phyloP scores from a whole-genome alignment of 257 asterid species.

The Nemophila menziesii region DNA sequence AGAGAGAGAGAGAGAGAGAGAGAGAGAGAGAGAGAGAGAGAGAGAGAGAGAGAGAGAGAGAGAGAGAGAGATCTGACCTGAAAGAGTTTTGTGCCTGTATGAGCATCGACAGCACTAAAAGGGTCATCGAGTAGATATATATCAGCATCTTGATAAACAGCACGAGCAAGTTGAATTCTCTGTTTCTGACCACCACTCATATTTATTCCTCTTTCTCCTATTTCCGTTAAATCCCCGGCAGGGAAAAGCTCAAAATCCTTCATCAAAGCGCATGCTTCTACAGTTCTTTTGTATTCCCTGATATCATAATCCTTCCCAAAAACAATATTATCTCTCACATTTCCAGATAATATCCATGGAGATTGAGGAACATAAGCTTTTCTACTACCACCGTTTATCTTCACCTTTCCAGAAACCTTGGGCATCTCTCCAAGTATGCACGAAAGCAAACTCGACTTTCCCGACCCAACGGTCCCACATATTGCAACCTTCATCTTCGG shows the following conservation, averaged over 20 bases:
- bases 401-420: slow-evolving; percentile 51
- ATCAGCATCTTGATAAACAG: slow-evolving; percentile 71
- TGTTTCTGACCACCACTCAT: slow-evolving; percentile 92
- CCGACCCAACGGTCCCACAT: slow-evolving; percentile 93
- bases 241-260: slow-evolving; percentile 72
- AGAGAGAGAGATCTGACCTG: slow-evolving; percentile 32
- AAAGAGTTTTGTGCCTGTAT: slow-evolving; percentile 77
- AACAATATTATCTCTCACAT: slow-evolving; percentile 65
- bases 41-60: too few species aligned
- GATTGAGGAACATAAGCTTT: slow-evolving; percentile 84
- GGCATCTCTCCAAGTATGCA: slow-evolving; percentile 72
- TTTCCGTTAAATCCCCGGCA: slow-evolving; percentile 72
- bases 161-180: slow-evolving; percentile 85
- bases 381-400: slow-evolving; percentile 43
- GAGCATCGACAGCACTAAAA: slow-evolving; percentile 92
- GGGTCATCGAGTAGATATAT: slow-evolving; percentile 85
- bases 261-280: slow-evolving; percentile 67
- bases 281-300: slow-evolving; percentile 42
- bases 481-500: slow-evolving; percentile 76
- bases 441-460: slow-evolving; percentile 84
- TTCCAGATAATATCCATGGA: slow-evolving; percentile 91
- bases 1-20: too few species aligned
- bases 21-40: too few species aligned
- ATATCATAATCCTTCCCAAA: slow-evolving; percentile 75
- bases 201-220: slow-evolving; percentile 91